Percentiles rank a stretch among this genome's conserved stretches.
phyloP scores from a whole-genome alignment of 1,284 basidiomycete genomes.

The Agroathelia rolfsii region DNA sequence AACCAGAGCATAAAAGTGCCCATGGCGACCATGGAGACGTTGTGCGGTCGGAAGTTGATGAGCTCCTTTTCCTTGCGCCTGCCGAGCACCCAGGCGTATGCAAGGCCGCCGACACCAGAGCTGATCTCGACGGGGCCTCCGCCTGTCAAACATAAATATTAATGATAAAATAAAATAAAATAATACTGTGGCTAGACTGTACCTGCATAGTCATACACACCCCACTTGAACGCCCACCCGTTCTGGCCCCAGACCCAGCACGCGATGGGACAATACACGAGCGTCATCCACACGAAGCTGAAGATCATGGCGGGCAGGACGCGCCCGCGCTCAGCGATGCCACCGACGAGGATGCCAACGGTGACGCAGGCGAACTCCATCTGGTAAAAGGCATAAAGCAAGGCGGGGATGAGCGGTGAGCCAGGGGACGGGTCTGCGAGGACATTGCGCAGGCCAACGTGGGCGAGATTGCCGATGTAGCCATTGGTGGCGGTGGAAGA shows the following conservation, averaged over 20 bases:
- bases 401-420: slow-evolving; percentile 58
- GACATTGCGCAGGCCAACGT: slow-evolving; percentile 65
- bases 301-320: slow-evolving; percentile 85
- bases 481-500: slow-evolving; percentile 67
- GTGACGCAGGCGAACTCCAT: slow-evolving; percentile 83
- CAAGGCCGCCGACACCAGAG: slow-evolving; percentile 79
- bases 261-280: slow-evolving; percentile 77
- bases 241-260: slow-evolving; percentile 70
- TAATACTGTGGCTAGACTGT: slow-evolving; percentile 13
- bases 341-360: slow-evolving; percentile 65
- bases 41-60: slow-evolving; percentile 87
- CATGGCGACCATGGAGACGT: slow-evolving; percentile 82
- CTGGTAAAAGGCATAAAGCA: slow-evolving; percentile 82
- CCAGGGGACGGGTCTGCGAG: slow-evolving; percentile 71
- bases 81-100: slow-evolving; percentile 80
- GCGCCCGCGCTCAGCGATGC: slow-evolving; percentile 83
- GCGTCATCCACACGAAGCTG: slow-evolving; percentile 77
- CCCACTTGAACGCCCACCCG: slow-evolving; percentile 89
- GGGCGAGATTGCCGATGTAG: slow-evolving; percentile 71
- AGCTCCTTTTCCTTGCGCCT: slow-evolving; percentile 72
- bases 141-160: slow-evolving; percentile 33
- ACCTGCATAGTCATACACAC: slow-evolving; percentile 82
- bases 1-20: slow-evolving; percentile 90
- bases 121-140: slow-evolving; percentile 92
- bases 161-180: slow-evolving; percentile 1